Conservation (phyloP, 176 grass and related monocot genomes). For the Pharus latifolius region DNA sequence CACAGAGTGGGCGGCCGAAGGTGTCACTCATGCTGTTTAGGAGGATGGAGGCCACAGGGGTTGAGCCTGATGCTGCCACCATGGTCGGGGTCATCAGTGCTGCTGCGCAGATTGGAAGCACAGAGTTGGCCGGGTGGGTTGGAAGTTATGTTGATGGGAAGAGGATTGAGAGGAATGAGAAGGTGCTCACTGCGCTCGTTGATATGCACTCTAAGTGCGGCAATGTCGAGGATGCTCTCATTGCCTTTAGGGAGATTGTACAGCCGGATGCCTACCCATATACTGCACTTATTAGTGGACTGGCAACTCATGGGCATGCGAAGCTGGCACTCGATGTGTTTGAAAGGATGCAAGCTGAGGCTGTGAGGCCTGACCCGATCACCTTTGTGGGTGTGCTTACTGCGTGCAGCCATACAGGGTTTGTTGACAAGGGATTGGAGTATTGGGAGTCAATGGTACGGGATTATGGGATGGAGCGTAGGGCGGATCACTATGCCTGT, state of each 20-base stretch:
- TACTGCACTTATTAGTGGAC: constrained; percentile 60
- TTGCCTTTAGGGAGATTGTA: constrained; percentile 46
- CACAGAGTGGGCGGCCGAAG: constrained; percentile 45
- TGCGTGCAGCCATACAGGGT: constrained; percentile 65
- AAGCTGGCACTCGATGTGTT: constrained; percentile 52
- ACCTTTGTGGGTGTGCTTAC: constrained; percentile 68
- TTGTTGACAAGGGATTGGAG: constrained; percentile 42
- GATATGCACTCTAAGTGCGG: constrained; percentile 74
- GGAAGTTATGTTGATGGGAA: constrained; percentile 38
- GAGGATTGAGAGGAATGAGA: constrained; percentile 52
- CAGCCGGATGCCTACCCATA: constrained; percentile 58
- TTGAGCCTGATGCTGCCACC: constrained; percentile 53
- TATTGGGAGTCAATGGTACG: constrained; percentile 56
- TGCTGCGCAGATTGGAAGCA: constrained; percentile 44
- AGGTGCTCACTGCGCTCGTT: constrained; percentile 59
- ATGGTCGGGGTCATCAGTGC: constrained; percentile 65
- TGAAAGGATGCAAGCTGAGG: constrained; percentile 43
- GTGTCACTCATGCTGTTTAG: constrained; percentile 33
- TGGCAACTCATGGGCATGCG: constrained; percentile 60
- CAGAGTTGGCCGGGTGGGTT: constrained; percentile 32
- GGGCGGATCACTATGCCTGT: constrained; percentile 54
- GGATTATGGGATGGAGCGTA: constrained; percentile 33
- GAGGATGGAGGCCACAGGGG: constrained; percentile 17
- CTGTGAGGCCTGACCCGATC: constrained; percentile 48
- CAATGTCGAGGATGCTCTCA: constrained; percentile 48